Evolutionary conservation across 257 asterid genomes (phyloP).

Genomic region (Forsythia suspensa): DNA sequence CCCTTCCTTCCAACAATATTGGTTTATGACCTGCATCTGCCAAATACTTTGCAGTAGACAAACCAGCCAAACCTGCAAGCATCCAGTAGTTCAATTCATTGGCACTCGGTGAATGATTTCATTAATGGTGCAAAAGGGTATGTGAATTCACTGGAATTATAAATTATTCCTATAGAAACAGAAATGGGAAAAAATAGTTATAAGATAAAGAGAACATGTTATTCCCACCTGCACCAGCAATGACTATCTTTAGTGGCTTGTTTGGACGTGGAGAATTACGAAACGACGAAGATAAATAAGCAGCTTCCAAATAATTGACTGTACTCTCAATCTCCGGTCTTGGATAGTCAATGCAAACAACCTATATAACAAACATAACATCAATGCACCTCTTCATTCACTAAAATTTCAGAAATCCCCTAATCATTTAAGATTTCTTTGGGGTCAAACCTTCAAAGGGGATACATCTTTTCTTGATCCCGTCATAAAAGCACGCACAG

Average conservation of each 20-base stretch:
- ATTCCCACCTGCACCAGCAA: slow-evolving; percentile 91
- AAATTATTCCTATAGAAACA: not conserved
- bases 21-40: slow-evolving; percentile 99
- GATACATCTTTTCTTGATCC: slow-evolving; percentile 33
- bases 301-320: slow-evolving; percentile 84
- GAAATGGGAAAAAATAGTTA: not conserved
- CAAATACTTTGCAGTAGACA: slow-evolving; percentile 92
- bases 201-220: not conserved
- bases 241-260: slow-evolving; percentile 77
- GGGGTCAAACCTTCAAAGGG: slow-evolving; percentile 62
- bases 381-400: slow-evolving; percentile 6
- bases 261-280: slow-evolving; percentile 64
- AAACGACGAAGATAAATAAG: slow-evolving; percentile 70
- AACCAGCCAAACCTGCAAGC: slow-evolving; percentile 85
- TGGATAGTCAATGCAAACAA: slow-evolving; percentile 87
- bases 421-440: slow-evolving; percentile 8
- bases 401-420: not conserved
- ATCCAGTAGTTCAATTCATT: slow-evolving; percentile 14
- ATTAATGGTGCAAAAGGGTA: not conserved
- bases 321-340: slow-evolving; percentile 85
- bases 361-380: slow-evolving; percentile 43
- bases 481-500: slow-evolving; percentile 28
- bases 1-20: slow-evolving; percentile 86
- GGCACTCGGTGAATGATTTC: not conserved
- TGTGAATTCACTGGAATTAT: not conserved